Percentiles rank a stretch among this genome's conserved stretches.
Conservation (phyloP, 2,329 filamentous ascomycete genomes). For the Fusarium pseudocircinatum region DNA sequence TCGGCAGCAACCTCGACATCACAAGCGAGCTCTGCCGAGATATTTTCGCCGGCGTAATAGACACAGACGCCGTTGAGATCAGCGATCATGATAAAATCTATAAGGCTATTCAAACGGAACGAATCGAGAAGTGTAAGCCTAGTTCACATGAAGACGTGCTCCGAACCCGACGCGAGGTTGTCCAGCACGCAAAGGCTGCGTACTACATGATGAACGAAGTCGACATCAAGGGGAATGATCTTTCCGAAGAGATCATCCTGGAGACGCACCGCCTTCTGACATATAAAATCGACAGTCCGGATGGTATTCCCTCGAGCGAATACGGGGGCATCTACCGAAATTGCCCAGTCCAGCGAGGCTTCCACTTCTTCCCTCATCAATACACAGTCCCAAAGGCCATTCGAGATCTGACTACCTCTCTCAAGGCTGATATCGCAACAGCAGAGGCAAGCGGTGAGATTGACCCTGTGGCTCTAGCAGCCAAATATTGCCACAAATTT, state of each 20-base stretch:
- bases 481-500: conserved; percentile 44
- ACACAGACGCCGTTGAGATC: not conserved
- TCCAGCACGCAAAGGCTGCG: rapidly evolving
- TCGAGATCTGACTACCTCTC: conserved; percentile 13
- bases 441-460: not conserved
- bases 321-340: not conserved
- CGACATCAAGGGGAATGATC: not conserved
- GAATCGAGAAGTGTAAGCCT: not conserved
- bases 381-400: conserved; percentile 13
- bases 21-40: not conserved
- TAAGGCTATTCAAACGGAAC: rapidly evolving
- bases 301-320: rapidly evolving
- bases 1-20: not conserved
- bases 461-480: conserved; percentile 43
- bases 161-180: rapidly evolving
- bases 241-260: rapidly evolving
- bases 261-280: not conserved
- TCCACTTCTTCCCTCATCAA: not conserved
- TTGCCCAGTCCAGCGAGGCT: not conserved
- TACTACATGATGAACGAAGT: not conserved
- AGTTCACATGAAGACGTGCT: not conserved
- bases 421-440: conserved; percentile 33
- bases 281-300: rapidly evolving
- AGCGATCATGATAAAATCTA: rapidly evolving
- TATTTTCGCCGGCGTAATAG: rapidly evolving